These are phyloP conservation scores for Arxiozyma bovina DNA, from an alignment of 1,139 yeast species.

Conservation along the genomic window DNA sequence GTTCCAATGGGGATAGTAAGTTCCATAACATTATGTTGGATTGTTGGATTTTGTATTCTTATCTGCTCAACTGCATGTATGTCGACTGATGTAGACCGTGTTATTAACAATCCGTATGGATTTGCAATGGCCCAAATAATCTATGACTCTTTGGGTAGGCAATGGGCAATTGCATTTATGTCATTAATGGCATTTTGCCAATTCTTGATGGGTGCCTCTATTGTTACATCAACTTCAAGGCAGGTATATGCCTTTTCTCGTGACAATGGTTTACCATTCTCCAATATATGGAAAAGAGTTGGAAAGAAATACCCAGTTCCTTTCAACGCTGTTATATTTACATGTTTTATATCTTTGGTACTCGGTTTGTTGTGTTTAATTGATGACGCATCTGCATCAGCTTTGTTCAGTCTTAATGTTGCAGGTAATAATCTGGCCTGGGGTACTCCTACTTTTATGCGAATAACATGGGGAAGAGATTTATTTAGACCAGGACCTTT, in stretches of 20 bases:
- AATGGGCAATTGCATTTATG: constrained; percentile 64
- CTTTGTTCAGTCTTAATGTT: constrained; percentile 48
- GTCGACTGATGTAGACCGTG: constrained; percentile 40
- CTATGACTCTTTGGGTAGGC: constrained; percentile 55
- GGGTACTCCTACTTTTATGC: constrained; percentile 47
- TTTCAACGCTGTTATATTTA: constrained; percentile 48
- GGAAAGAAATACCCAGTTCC: constrained; percentile 44
- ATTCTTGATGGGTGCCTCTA: constrained; percentile 57
- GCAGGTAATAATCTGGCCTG: constrained; percentile 55
- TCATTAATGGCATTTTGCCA: constrained; percentile 51
- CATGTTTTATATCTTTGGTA: constrained; percentile 39
- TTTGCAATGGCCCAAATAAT: constrained; percentile 59
- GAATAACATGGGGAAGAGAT: constrained; percentile 40
- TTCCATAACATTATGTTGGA: constrained; percentile 49
- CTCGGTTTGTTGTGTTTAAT: constrained; percentile 52
- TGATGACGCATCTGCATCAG: constrained; percentile 50
- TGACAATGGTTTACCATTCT: constrained; percentile 44
- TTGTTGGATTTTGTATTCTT: constrained; percentile 51
- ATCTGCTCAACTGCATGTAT: constrained; percentile 51
- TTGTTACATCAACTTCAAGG: constrained; percentile 43
- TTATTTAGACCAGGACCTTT: constrained; percentile 57
- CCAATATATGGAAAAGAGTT: constrained; percentile 43
- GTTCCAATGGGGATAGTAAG: constrained; percentile 57
- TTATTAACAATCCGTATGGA: constrained; percentile 41
- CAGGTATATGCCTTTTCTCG: constrained; percentile 48